Evolutionary conservation across 768 basidiomycete species (phyloP).

Genomic region (Saitozyma sp.): DNA sequence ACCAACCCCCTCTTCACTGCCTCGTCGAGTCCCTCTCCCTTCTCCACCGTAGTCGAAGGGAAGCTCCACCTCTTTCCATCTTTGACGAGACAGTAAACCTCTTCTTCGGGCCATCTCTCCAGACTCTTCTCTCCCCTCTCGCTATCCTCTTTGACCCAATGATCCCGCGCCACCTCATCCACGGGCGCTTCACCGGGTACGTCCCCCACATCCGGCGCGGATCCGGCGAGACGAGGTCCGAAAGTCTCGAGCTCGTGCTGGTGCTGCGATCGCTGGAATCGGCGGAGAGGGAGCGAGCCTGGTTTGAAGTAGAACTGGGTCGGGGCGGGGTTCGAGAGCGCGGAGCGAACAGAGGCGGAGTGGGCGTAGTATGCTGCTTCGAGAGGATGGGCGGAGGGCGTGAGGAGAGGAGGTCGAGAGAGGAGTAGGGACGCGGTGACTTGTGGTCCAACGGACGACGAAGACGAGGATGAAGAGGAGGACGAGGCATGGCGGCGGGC

Average conservation of each 20-base stretch:
- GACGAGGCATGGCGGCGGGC: slow-evolving; percentile 4
- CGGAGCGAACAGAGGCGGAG: slow-evolving; percentile 76
- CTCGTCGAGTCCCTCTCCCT: slow-evolving; percentile 73
- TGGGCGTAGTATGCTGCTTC: slow-evolving; percentile 81
- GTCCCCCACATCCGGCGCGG: slow-evolving; percentile 51
- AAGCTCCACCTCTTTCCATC: slow-evolving; percentile 71
- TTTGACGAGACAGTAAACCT: slow-evolving; percentile 78
- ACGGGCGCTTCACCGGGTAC: slow-evolving; percentile 44
- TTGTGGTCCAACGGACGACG: slow-evolving; percentile 18
- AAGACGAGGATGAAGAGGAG: background rate
- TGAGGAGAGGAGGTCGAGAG: slow-evolving; percentile 52
- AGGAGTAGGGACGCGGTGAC: slow-evolving; percentile 52
- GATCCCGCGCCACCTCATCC: slow-evolving; percentile 27
- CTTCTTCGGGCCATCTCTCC: slow-evolving; percentile 78
- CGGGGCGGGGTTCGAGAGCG: slow-evolving; percentile 84
- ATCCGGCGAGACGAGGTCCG: slow-evolving; percentile 62
- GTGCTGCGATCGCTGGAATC: slow-evolving; percentile 74
- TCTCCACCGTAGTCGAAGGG: slow-evolving; percentile 66
- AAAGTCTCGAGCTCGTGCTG: slow-evolving; percentile 72
- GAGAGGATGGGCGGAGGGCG: slow-evolving; percentile 62
- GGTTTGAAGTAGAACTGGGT: slow-evolving; percentile 91
- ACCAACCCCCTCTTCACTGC: slow-evolving; percentile 73
- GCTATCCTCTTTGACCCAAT: slow-evolving; percentile 34
- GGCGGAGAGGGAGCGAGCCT: slow-evolving; percentile 77
- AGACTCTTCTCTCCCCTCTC: slow-evolving; percentile 62